phyloP scores from a whole-genome alignment of 2,329 filamentous ascomycete genomes.

The Aureobasidium sp. region DNA sequence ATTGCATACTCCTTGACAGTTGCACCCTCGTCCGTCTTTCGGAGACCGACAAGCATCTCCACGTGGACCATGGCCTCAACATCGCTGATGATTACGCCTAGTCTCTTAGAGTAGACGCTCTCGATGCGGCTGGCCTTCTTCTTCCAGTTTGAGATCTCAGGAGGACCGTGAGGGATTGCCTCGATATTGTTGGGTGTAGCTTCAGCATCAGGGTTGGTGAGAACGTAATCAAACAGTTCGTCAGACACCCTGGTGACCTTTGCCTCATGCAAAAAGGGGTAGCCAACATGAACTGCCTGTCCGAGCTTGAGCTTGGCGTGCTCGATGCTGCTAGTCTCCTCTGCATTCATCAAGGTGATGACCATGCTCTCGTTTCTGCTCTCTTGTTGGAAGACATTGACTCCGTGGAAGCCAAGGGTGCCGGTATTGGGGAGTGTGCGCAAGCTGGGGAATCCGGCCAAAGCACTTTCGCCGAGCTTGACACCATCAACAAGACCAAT shows the following conservation, averaged over 20 bases:
- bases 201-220: slow-evolving; percentile 47
- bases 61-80: slow-evolving; percentile 89
- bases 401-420: slow-evolving; percentile 74
- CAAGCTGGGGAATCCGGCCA: slow-evolving; percentile 88
- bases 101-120: slow-evolving; percentile 77
- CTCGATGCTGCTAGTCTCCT: slow-evolving; percentile 60
- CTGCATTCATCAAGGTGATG: slow-evolving; percentile 70
- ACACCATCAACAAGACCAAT: slow-evolving; percentile 78
- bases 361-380: slow-evolving; percentile 96
- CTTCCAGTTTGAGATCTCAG: slow-evolving; percentile 73
- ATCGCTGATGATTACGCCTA: slow-evolving; percentile 77
- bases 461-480: slow-evolving; percentile 69
- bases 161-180: slow-evolving; percentile 60
- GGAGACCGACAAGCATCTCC: slow-evolving; percentile 84
- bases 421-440: slow-evolving; percentile 79
- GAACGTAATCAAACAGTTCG: slow-evolving; percentile 80
- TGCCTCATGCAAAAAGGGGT: slow-evolving; percentile 90
- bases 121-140: slow-evolving; percentile 81
- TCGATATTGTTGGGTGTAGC: slow-evolving; percentile 44
- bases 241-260: slow-evolving; percentile 85
- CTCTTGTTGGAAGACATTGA: slow-evolving; percentile 92
- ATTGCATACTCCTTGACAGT: slow-evolving; percentile 87
- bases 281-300: slow-evolving; percentile 81
- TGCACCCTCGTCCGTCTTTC: slow-evolving; percentile 83
- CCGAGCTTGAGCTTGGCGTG: slow-evolving; percentile 73